These are phyloP conservation scores for Syzygium malaccense DNA, from an alignment of 441 rosid species.

Conservation along the genomic window DNA sequence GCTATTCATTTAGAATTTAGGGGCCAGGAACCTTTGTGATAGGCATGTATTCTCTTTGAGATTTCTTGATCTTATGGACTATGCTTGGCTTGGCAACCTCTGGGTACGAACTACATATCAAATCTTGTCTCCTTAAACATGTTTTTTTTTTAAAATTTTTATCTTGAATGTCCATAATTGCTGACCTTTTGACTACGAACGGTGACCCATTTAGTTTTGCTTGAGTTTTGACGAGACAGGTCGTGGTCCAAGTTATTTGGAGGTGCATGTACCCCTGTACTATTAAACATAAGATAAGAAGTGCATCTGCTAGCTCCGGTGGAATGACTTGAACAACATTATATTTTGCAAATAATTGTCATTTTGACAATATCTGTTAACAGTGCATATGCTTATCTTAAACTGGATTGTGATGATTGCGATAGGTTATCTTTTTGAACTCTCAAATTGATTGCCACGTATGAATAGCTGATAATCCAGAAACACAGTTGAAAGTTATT, in stretches of 20 bases:
- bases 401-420: not conserved
- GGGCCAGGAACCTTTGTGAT: not conserved
- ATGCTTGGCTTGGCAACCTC: not conserved
- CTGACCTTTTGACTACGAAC: not conserved
- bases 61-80: not conserved
- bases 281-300: not conserved
- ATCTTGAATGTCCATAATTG: not conserved
- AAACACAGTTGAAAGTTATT: not conserved
- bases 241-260: not conserved
- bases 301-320: not conserved
- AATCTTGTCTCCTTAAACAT: not conserved
- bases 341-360: not conserved
- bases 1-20: not conserved
- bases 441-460: not conserved
- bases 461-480: not conserved
- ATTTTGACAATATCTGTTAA: not conserved
- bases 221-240: not conserved
- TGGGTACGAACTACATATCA: not conserved
- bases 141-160: not conserved
- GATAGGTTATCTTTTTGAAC: not conserved
- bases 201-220: not conserved
- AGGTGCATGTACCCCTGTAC: not conserved
- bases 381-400: not conserved
- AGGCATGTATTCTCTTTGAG: not conserved
- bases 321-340: not conserved